phyloP scores from a whole-genome alignment of 306 rosid species.

The Lablab purpureus region DNA sequence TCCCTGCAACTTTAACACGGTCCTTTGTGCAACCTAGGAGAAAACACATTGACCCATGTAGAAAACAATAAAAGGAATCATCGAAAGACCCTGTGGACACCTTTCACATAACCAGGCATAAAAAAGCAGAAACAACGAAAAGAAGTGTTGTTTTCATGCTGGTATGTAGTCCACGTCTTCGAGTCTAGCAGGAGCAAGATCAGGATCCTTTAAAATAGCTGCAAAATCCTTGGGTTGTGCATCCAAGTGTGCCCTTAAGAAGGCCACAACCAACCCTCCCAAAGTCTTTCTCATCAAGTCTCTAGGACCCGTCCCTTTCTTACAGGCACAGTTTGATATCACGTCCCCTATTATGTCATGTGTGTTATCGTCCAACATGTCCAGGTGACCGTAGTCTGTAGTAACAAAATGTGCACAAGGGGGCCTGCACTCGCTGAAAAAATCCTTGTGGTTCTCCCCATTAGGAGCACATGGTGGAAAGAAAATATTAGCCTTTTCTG shows the following conservation, averaged over 20 bases:
- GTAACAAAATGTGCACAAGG: constrained; percentile 70
- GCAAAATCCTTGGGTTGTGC: constrained; percentile 34
- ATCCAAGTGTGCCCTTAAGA: constrained; percentile 55
- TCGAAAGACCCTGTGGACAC: too few relatives aligned
- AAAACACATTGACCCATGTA: too few relatives aligned
- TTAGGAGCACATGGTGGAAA: constrained; percentile 57
- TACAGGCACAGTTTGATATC: constrained; percentile 49
- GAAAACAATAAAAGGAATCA: too few relatives aligned
- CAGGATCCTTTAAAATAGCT: constrained; percentile 50
- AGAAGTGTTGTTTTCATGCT: not conserved
- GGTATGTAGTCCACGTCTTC: constrained; percentile 27
- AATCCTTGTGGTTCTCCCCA: constrained; percentile 63
- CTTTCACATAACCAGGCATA: too few relatives aligned
- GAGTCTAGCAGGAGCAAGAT: constrained; percentile 57
- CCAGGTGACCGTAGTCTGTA: constrained; percentile 72
- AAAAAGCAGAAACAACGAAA: not conserved
- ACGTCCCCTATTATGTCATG: not conserved
- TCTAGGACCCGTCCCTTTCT: constrained; percentile 54
- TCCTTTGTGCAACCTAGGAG: too few relatives aligned
- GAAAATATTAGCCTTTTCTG: constrained; percentile 7
- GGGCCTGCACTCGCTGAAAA: constrained; percentile 58
- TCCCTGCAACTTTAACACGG: too few relatives aligned
- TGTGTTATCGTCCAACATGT: constrained; percentile 59
- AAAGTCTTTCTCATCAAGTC: constrained; percentile 58
- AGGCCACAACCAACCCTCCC: constrained; percentile 69